Percentiles rank a stretch among this genome's conserved stretches.
These are phyloP conservation scores for Aspergillus sp. DNA, from an alignment of 2,329 filamentous ascomycete species.

Conservation along the genomic window DNA sequence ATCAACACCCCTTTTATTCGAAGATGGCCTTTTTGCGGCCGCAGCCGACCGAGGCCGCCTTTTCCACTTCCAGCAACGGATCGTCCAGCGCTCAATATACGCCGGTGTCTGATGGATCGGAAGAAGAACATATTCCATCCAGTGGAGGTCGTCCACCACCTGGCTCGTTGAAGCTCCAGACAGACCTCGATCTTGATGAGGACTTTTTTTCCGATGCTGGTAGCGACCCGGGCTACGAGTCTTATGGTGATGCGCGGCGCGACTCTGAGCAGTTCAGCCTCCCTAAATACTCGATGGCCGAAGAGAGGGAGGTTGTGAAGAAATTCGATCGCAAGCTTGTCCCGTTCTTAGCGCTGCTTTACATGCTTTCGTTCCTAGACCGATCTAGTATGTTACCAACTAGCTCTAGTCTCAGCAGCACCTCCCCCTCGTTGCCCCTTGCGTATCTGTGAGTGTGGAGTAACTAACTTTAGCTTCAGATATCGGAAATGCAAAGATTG, in stretches of 20 bases:
- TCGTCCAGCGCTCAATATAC: conserved; percentile 32
- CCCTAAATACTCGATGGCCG: conserved; percentile 55
- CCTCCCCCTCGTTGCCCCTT: neutral
- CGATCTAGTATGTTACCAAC: conserved; percentile 65
- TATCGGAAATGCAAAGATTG: conserved; percentile 63
- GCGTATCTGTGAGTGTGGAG: conserved; percentile 10
- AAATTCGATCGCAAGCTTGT: conserved; percentile 79
- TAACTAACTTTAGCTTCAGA: conserved; percentile 35
- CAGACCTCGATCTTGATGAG: conserved; percentile 29
- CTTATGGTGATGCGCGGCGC: conserved; percentile 22
- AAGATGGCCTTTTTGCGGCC: conserved; percentile 26
- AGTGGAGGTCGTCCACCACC: conserved; percentile 17
- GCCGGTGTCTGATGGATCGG: conserved; percentile 34
- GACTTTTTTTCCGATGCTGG: conserved; percentile 23
- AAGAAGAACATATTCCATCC: conserved; percentile 20
- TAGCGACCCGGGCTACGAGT: conserved; percentile 29
- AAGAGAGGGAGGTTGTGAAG: conserved; percentile 68
- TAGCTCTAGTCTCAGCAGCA: neutral
- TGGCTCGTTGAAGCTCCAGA: conserved; percentile 33
- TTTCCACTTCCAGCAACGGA: conserved; percentile 25
- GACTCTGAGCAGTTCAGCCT: conserved; percentile 6
- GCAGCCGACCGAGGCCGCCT: conserved; percentile 25
- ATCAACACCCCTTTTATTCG: neutral
- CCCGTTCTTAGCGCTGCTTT: conserved; percentile 76
- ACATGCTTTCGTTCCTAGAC: conserved; percentile 82